Base-by-base conservation (phyloP, 129 eudicot genomes). In the Cynara cardunculus region DNA sequence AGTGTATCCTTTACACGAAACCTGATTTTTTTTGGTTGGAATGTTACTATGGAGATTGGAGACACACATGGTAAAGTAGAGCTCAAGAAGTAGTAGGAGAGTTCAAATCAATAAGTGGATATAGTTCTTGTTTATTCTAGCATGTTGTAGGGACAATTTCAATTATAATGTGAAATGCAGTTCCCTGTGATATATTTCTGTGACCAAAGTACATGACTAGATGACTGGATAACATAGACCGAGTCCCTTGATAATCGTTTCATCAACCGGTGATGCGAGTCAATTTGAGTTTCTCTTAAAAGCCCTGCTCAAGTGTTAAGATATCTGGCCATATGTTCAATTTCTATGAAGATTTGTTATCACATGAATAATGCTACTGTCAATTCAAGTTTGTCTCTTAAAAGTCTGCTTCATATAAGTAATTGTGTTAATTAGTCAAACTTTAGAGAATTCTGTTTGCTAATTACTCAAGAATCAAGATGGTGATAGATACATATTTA, bases 351-450 rank as follows among this genome's bases (percentile, higher is more conserved):
- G 71, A 74, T 68, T 14, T 81, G 25, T 46, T 31, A 65, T 68
- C 14, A 74, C 28, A 30, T 66, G 76, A 70, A 44, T 66, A 53
- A 74, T 25, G 76, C 61, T 74, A 46, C 75, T n/a, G n/a, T n/a
- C n/a, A n/a, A n/a, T n/a, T n/a, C n/a, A n/a, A n/a, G n/a, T n/a
- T n/a, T n/a, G n/a, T n/a, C n/a, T n/a, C n/a, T n/a, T n/a, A n/a
- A n/a, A n/a, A n/a, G n/a, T n/a, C n/a, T n/a, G 44, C 24, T 74
- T 80, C 74, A 30, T 44, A 73, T 61, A 72, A 73, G 25, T 81
- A 74, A 26, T 39, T 72, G 21, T 21, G 41, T 21, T 64, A 27
- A 41, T 44, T 74, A 7, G 34, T 65, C 31, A 26, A 41, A 67
- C 68, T 81, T 74, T 2, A 25, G 46, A 25, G 13, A 25, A 80